These are phyloP conservation scores for Physcomitrium patens DNA, from an alignment of 225 moss, liverwort and hornwort genomes.

Conservation along the genomic window DNA sequence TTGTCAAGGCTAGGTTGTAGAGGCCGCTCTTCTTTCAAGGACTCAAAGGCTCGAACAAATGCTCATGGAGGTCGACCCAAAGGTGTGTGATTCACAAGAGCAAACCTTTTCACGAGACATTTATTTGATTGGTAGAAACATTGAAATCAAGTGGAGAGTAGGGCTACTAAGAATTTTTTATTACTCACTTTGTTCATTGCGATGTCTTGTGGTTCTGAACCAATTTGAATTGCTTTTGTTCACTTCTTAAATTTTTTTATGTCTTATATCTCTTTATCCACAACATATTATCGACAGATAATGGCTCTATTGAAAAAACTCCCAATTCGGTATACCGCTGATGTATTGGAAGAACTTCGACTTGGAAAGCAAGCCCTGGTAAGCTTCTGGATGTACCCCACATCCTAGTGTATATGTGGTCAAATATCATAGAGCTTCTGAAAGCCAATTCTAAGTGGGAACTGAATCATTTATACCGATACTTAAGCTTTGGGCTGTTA, in stretches of 20 bases:
- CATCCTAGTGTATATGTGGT: neutral
- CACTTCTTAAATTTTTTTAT: neutral
- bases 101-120: neutral
- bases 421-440: neutral
- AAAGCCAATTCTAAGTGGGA: neutral
- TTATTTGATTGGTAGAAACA: neutral
- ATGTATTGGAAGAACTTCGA: slow-evolving; percentile 94
- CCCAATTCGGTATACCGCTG: slow-evolving; percentile 86
- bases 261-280: neutral
- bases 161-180: neutral
- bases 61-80: slow-evolving; percentile 91
- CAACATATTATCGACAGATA: slow-evolving; percentile 46
- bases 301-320: slow-evolving; percentile 68
- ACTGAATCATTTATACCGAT: neutral
- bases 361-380: slow-evolving; percentile 95
- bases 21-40: slow-evolving; percentile 86
- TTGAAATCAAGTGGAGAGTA: neutral
- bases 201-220: slow-evolving; percentile 10
- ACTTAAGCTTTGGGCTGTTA: slow-evolving; percentile 5
- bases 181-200: neutral
- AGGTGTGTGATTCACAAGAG: slow-evolving; percentile 12
- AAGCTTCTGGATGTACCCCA: slow-evolving; percentile 21
- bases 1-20: slow-evolving; percentile 78
- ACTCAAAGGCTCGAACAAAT: slow-evolving; percentile 87
- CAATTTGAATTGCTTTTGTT: neutral